These are phyloP conservation scores for Papiliotrema flavescens DNA, from an alignment of 1,284 basidiomycete genomes.

Conservation along the genomic window DNA sequence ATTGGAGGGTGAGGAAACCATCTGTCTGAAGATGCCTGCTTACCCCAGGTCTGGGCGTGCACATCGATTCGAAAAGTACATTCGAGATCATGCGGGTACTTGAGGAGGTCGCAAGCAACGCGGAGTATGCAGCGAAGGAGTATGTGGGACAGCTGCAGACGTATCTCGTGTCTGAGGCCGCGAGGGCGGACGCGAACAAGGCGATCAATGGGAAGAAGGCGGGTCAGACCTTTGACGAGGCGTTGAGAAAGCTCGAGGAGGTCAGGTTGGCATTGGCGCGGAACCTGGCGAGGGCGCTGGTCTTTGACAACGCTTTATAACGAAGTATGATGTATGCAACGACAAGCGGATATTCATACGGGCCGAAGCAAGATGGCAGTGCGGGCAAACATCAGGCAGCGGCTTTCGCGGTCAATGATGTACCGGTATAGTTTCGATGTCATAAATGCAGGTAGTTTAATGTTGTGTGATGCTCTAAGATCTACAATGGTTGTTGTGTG, in stretches of 20 bases:
- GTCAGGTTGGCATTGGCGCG: constrained; percentile 49
- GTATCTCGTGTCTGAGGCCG: constrained; percentile 10
- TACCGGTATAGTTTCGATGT: no score
- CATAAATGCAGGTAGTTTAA: no score
- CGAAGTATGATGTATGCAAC: constrained; percentile 20
- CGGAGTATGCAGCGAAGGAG: constrained; percentile 35
- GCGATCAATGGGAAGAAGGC: background rate
- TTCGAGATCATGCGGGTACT: constrained; percentile 51
- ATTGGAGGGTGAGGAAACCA: constrained; percentile 49
- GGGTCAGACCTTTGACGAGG: constrained; percentile 19
- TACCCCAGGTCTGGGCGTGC: constrained; percentile 41
- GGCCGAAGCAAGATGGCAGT: no score
- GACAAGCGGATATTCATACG: background rate
- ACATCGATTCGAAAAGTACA: constrained; percentile 45
- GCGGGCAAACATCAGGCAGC: no score
- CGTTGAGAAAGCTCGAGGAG: constrained; percentile 47
- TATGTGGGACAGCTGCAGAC: constrained; percentile 35
- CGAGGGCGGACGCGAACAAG: constrained; percentile 3
- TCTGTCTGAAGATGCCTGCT: background rate
- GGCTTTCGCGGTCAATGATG: no score
- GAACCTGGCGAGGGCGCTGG: constrained; percentile 42
- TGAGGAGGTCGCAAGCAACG: constrained; percentile 47
- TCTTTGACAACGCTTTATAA: constrained; percentile 28
- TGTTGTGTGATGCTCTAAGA: no score
- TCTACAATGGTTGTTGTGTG: no score